phyloP scores from a whole-genome alignment of 768 basidiomycete genomes.

The Clavulina sp. region DNA sequence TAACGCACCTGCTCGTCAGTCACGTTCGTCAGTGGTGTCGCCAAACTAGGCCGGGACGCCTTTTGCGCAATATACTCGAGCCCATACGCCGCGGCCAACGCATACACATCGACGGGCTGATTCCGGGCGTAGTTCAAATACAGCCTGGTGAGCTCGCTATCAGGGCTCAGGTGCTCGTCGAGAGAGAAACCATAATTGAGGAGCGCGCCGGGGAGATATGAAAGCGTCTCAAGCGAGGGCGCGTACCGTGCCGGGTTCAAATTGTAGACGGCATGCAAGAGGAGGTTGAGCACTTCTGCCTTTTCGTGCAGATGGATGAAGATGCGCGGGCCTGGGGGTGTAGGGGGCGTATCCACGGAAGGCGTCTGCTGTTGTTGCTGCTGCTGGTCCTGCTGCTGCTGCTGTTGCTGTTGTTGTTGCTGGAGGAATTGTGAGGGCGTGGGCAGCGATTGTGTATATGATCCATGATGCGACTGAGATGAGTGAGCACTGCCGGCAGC shows the following conservation, averaged over 20 bases:
- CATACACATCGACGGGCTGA: constrained; percentile 53
- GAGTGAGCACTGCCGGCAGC: background rate
- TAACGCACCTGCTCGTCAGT: constrained; percentile 62
- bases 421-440: background rate
- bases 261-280: constrained; percentile 11
- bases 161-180: constrained; percentile 22
- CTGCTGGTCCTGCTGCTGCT: background rate
- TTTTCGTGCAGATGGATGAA: constrained; percentile 44
- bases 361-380: background rate
- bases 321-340: constrained; percentile 20
- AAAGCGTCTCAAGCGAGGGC: constrained; percentile 34
- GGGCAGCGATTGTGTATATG: background rate
- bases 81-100: constrained; percentile 48
- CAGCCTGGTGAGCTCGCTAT: constrained; percentile 14
- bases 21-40: constrained; percentile 45
- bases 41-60: constrained; percentile 56
- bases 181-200: constrained; percentile 42
- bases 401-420: background rate
- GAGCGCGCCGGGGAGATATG: constrained; percentile 38
- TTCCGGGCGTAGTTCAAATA: constrained; percentile 52
- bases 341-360: background rate
- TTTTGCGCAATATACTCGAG: constrained; percentile 58
- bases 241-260: constrained; percentile 8
- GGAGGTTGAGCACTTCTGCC: constrained; percentile 16
- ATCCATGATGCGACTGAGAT: background rate